Evolutionary conservation across 768 basidiomycete genomes (phyloP), one percentile per base, ranked within the genome.

Genomic region (Ramaria sp.): DNA sequence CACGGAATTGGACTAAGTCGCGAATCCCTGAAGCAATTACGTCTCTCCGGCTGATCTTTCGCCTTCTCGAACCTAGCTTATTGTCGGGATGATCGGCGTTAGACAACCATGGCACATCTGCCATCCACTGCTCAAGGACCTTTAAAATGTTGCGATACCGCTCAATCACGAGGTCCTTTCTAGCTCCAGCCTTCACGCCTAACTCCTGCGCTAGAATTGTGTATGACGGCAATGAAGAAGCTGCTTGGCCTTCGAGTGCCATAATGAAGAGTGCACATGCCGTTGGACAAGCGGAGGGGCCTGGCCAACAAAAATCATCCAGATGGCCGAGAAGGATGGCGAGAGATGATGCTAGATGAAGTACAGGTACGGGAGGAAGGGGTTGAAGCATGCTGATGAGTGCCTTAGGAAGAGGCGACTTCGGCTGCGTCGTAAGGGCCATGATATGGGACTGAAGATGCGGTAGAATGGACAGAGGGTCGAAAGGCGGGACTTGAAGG

Each of bases 181-280:
- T 72, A 38, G 76, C 71, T 37, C 78, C 74, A 60, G 78, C 73
- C 42, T 78, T 76, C 24, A 67, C 60, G 11, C 77, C 85, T 42
- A 90, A 75, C 31, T 67, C 72, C 51, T 75, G 74, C n/a, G 81
- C 77, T 57, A 88, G 71, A n/a, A 78, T 75, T 12, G 72, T 75
- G 27, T 84, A 68, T 50, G 78, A 73, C 51, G 78, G 76, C 43
- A 83, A 72, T 10, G 78, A 71, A 24, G 71, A 66, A 43, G 79
- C 77, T 10, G 70, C 68, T 62, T 86, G 84, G 3, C 81, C 82
- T 73, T 91, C 90, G 37, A 89, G 68, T 0, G 83, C 78, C 53
- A 88, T 75, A 24, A 91, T 73, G 57, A 88, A 71, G 7, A 88
- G 64, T 13, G 85, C 89, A 63, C 83, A 84, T 4, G 88, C 86